Evolutionary conservation across 495 filamentous ascomycete species (phyloP).

Genomic region (Aspergillus indologenus): DNA sequence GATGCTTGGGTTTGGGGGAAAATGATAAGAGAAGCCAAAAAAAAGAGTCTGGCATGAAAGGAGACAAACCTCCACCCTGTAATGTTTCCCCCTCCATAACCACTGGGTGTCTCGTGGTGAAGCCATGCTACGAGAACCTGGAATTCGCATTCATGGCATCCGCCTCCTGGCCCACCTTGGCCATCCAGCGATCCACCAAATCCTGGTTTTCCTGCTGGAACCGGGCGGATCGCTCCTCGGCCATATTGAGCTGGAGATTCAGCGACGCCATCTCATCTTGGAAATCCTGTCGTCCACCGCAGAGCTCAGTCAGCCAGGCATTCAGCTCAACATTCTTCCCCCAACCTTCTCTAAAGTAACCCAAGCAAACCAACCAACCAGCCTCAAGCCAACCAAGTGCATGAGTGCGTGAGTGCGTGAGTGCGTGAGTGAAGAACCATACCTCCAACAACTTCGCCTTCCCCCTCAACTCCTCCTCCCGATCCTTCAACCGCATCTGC

Average conservation of each 20-base stretch:
- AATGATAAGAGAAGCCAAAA: not conserved
- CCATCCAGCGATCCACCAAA: slow-evolving; percentile 88
- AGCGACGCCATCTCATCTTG: slow-evolving; percentile 87
- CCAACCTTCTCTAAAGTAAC: not conserved
- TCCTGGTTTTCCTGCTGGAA: slow-evolving; percentile 83
- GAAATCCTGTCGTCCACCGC: slow-evolving; percentile 53
- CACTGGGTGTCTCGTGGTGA: too few species aligned
- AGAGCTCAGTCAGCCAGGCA: too few species aligned
- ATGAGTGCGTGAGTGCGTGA: too few species aligned
- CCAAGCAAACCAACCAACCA: not conserved
- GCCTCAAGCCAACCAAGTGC: too few species aligned
- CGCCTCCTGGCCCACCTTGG: slow-evolving; percentile 76
- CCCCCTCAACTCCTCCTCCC: slow-evolving; percentile 78
- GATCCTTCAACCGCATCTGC: slow-evolving; percentile 63
- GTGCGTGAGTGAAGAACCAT: slow-evolving; percentile 26
- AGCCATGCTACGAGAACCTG: slow-evolving; percentile 36
- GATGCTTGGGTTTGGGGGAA: not conserved
- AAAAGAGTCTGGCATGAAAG: too few species aligned
- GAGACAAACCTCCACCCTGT: too few species aligned
- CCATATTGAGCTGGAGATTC: slow-evolving; percentile 83
- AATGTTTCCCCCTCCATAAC: too few species aligned
- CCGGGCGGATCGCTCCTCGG: slow-evolving; percentile 64
- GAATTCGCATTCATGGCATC: slow-evolving; percentile 77
- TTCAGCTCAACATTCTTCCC: slow-evolving; percentile 6
- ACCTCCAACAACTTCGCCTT: slow-evolving; percentile 81